Evolutionary conservation across 2,329 filamentous ascomycete species (phyloP).

Genomic region (Knufia fluminis): DNA sequence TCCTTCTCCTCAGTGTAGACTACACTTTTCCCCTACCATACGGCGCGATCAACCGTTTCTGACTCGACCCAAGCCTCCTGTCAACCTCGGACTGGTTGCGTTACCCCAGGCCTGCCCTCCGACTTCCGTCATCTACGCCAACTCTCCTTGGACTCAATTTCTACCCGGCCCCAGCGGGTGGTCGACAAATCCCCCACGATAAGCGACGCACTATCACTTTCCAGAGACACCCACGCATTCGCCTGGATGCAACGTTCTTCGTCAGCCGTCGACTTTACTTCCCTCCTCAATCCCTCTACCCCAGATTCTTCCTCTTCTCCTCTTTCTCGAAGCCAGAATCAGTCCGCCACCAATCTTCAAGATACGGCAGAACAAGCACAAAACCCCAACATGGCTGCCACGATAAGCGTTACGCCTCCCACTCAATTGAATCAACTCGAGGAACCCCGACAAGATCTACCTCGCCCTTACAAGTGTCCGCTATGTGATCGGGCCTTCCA

Average conservation of each 20-base stretch:
- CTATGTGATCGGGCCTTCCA: constrained; percentile 98
- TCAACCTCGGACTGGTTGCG: constrained; percentile 5
- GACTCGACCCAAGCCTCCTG: not conserved
- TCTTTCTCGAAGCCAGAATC: constrained; percentile 2
- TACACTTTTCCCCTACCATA: not conserved
- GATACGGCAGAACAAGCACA: constrained; percentile 1
- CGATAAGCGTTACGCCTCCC: constrained; percentile 37
- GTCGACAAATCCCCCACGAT: constrained; percentile 17
- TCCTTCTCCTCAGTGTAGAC: not conserved
- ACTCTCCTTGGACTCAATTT: not conserved
- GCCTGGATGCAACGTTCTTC: constrained; percentile 24
- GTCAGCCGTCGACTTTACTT: constrained; percentile 23
- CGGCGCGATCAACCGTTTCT: not conserved
- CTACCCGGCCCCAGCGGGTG: not conserved
- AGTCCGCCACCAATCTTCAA: not conserved
- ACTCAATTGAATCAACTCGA: constrained; percentile 42
- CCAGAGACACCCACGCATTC: constrained; percentile 4
- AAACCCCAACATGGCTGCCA: constrained; percentile 32
- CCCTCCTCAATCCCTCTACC: constrained; percentile 20
- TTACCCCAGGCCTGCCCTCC: not conserved
- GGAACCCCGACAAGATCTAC: constrained; percentile 67
- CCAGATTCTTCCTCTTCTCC: constrained; percentile 8
- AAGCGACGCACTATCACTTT: constrained; percentile 19
- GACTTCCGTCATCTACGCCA: not conserved
- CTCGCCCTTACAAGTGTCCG: constrained; percentile 95